phyloP scores from a whole-genome alignment of 2,329 filamentous ascomycete genomes.

The Sporothrix pseudoabietina region DNA sequence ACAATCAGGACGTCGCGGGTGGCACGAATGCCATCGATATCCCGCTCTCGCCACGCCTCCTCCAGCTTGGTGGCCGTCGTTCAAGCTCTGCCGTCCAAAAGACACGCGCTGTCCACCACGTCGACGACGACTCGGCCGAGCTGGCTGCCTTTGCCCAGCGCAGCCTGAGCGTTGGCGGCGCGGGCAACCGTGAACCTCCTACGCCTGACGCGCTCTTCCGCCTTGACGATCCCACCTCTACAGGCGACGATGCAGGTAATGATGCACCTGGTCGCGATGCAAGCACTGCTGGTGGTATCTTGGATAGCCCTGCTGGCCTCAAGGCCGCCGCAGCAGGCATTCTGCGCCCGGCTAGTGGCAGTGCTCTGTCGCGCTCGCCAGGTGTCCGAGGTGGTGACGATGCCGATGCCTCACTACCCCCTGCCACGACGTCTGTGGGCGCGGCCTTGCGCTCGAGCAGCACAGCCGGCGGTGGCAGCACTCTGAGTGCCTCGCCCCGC shows the following conservation, averaged over 20 bases:
- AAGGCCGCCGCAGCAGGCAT: conserved; percentile 20
- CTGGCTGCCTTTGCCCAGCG: conserved; percentile 61
- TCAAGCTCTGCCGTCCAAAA: conserved; percentile 71
- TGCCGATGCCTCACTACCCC: conserved; percentile 20
- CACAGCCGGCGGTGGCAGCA: not conserved
- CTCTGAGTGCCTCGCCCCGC: conserved; percentile 24
- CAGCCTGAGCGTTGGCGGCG: conserved; percentile 69
- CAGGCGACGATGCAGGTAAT: not conserved
- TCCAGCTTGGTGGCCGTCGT: conserved; percentile 51
- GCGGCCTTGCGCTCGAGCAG: conserved; percentile 4
- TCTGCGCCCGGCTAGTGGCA: conserved; percentile 27
- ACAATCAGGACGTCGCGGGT: conserved; percentile 47
- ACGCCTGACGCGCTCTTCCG: conserved; percentile 66
- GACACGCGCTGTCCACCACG: conserved; percentile 49
- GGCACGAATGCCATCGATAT: conserved; percentile 72
- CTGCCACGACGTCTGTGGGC: not conserved
- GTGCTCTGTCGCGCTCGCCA: conserved; percentile 19
- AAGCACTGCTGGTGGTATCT: not conserved
- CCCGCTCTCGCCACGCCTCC: conserved; percentile 66
- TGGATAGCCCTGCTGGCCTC: not conserved
- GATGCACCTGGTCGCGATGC: not conserved
- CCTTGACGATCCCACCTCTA: conserved; percentile 40
- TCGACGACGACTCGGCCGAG: conserved; percentile 63
- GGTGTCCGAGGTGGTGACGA: not conserved
- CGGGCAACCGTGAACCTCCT: conserved; percentile 64